These are phyloP conservation scores for Protomyces inouyei DNA, from an alignment of 1,139 yeast species.

Conservation along the genomic window DNA sequence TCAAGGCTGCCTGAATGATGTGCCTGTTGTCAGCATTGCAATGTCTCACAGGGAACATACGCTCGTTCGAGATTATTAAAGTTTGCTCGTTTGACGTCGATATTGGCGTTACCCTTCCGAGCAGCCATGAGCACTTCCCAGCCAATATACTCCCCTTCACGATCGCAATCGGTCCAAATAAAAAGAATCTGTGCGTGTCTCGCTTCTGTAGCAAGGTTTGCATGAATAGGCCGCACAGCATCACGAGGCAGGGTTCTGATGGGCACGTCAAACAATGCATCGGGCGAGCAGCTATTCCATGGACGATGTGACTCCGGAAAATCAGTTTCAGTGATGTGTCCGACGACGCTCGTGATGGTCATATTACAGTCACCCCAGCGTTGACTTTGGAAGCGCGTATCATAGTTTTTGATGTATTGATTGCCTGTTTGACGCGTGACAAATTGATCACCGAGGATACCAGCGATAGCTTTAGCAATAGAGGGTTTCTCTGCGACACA, in stretches of 20 bases:
- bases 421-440: conserved; percentile 48
- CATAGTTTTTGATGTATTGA: conserved; percentile 69
- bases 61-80: conserved; percentile 78
- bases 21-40: conserved; percentile 44
- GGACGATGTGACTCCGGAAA: conserved; percentile 48
- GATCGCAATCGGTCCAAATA: conserved; percentile 99
- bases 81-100: conserved; percentile 61
- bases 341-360: conserved; percentile 86
- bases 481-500: conserved; percentile 98
- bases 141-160: conserved; percentile 97
- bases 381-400: conserved; percentile 57
- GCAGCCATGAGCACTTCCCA: conserved; percentile 76
- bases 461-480: conserved; percentile 80
- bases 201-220: conserved; percentile 69
- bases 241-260: conserved; percentile 44
- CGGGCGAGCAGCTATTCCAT: conserved; percentile 70
- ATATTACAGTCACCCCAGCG: conserved; percentile 67
- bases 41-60: conserved; percentile 20
- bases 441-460: conserved; percentile 69
- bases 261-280: conserved; percentile 66
- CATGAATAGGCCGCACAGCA: conserved; percentile 51
- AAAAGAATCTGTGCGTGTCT: conserved; percentile 56
- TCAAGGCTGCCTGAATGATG: conserved; percentile 64
- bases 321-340: conserved; percentile 68
- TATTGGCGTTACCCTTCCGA: conserved; percentile 47